These are phyloP conservation scores for Lasiodiplodia gonubiensis DNA, from an alignment of 2,329 filamentous ascomycete genomes.

Conservation along the genomic window DNA sequence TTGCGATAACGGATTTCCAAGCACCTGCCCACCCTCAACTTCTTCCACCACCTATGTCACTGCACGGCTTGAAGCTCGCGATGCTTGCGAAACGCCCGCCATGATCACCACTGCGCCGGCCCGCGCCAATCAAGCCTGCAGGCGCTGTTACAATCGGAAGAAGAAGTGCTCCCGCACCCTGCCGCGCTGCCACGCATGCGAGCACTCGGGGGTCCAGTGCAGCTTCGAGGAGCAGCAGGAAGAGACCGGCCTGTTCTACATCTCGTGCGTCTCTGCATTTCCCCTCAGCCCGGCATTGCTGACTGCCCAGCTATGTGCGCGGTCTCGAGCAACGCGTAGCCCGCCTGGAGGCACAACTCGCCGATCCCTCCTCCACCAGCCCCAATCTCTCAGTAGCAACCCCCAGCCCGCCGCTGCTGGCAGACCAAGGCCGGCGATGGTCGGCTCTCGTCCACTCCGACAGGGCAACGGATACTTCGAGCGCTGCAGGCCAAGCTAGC, in stretches of 20 bases:
- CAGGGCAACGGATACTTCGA: slow-evolving; percentile 6
- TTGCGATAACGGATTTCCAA: slow-evolving; percentile 24
- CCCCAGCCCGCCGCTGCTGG: not conserved
- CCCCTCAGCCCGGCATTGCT: not conserved
- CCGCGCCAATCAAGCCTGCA: slow-evolving; percentile 17
- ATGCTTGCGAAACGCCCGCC: slow-evolving; percentile 12
- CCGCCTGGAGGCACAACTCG: slow-evolving; percentile 15
- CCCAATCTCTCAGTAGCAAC: not conserved
- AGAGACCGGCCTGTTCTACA: slow-evolving; percentile 20
- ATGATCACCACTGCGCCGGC: slow-evolving; percentile 24
- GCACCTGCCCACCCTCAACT: not conserved
- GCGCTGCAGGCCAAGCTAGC: not conserved
- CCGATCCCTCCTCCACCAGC: slow-evolving; percentile 9
- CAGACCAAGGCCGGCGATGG: not conserved
- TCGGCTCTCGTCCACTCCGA: slow-evolving; percentile 1
- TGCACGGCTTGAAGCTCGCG: not conserved
- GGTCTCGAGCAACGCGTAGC: slow-evolving; percentile 15
- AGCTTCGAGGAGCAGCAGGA: slow-evolving; percentile 22
- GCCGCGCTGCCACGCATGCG: slow-evolving; percentile 17
- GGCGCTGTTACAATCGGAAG: slow-evolving; percentile 20
- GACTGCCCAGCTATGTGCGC: slow-evolving; percentile 14
- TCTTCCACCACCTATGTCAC: not conserved
- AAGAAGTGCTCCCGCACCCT: slow-evolving; percentile 25
- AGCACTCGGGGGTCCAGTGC: slow-evolving; percentile 14
- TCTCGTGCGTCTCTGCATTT: not conserved